Percentiles rank a stretch among this genome's conserved stretches.
phyloP scores from a whole-genome alignment of 1,139 yeast species.

The Trichomonascaceae sp. region DNA sequence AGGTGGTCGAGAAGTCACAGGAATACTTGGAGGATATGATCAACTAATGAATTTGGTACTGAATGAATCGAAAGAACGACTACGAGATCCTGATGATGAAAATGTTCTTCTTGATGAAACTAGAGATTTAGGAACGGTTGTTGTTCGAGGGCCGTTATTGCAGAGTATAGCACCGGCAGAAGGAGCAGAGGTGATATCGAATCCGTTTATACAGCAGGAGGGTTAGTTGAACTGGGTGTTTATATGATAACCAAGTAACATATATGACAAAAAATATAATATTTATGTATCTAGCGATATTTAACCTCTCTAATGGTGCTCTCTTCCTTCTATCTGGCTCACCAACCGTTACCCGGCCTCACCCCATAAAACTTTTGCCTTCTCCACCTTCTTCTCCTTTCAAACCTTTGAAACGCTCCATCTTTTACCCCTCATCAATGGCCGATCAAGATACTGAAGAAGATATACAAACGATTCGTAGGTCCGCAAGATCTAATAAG shows the following conservation, averaged over 20 bases:
- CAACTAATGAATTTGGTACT: conserved; percentile 89
- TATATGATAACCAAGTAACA: no score
- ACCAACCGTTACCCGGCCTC: neutral
- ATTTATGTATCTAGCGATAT: no score
- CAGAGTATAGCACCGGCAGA: conserved; percentile 79
- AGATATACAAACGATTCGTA: conserved; percentile 24
- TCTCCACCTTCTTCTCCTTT: neutral
- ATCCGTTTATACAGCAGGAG: conserved; percentile 45
- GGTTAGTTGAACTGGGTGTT: no score
- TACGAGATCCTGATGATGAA: conserved; percentile 55
- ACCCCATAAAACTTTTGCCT: neutral
- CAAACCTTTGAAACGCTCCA: neutral
- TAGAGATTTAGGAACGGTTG: conserved; percentile 66
- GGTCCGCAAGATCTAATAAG: conserved; percentile 40
- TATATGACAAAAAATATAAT: no score
- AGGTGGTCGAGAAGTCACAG: conserved; percentile 82
- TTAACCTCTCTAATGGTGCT: neutral
- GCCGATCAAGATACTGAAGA: neutral
- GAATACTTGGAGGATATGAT: conserved; percentile 81
- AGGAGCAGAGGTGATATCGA: conserved; percentile 72
- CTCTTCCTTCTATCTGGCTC: neutral
- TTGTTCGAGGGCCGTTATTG: conserved; percentile 79
- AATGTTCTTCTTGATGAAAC: conserved; percentile 45
- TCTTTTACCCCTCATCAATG: neutral
- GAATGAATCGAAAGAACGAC: conserved; percentile 66